Evolutionary conservation across 331 rosid genomes (phyloP), one percentile per base, ranked within the genome.

Genomic region (Telfairia occidentalis): DNA sequence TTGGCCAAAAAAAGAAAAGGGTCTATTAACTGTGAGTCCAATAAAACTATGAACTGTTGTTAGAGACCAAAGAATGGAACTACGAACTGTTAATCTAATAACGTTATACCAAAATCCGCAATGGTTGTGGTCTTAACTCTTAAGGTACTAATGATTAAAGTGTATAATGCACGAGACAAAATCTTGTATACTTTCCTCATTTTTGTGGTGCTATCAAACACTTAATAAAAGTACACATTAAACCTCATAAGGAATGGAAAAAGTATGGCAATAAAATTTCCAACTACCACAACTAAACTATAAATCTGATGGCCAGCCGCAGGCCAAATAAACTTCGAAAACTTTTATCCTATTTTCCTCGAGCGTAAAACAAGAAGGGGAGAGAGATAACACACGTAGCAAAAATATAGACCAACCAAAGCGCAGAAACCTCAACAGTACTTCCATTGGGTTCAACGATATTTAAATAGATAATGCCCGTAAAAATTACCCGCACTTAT

Each of bases 401-500:
- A 4, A 65, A 65, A 11, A 38, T 65, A 21, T 21, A 21, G 52
- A 2, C 73, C 10, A 65, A 29, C 15, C 18, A 35, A 19, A 1
- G 24, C 40, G 32, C 65, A 23, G 71, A 81, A 54, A 61, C 46
- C 71, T 8, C 43, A 16, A 78, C 70, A 75, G 65, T 78, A 75
- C 76, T 34, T 35, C 24, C 35, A 23, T 10, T 23, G 37, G 18
- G 53, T 46, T 7, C 58, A 12, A 70, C 15, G 0, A 53, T 78
- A 60, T 59, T 77, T 37, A 45, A 65, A 32, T 71, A 58, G 50
- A 26, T 66, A n/a, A 52, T 66, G n/a, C 40, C 59, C 66, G 45
- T 34, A 45, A 67, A 67, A 65, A 78, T 76, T 88, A 95, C 98
- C 97, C 90, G 96, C 98, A 95, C 81, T 91, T 88, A 81, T 88